Base-by-base conservation (phyloP, 2,329 filamentous ascomycete species). In the Curvularia verruculosa region DNA sequence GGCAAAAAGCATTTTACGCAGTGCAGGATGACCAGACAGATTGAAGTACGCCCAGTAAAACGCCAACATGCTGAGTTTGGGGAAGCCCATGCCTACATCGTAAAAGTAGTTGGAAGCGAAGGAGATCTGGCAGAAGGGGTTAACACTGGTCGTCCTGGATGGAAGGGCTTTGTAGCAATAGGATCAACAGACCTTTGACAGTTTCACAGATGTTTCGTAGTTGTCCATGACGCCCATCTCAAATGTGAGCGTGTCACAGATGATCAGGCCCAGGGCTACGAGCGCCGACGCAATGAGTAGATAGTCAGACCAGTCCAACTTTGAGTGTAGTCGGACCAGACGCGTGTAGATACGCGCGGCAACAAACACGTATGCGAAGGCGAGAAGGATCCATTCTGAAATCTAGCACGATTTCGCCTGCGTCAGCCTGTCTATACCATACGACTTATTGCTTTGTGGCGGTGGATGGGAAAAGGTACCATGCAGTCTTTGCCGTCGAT, bases 101-200 rank as follows among this genome's bases (percentile, higher is more conserved):
- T 68, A 68, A 55, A 68, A 68, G 50, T 68, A 68, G 48, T 68
- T 68, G 1, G 65, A 68, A 8, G 65, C 47, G 36, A 66, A 68
- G 1, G 63, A 68, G 46, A 68, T 68, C 65, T 68, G 15, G 3
- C 5, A 15, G 13, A 18, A 12, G 23, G 24, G 28, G 12, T 19
- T 26, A 5, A 18, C 1, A 18, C 28, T 44, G 36, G 28, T 18
- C 1, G 28, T 23, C 1, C n/a, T 5, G 19, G n/a, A 1, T 7
- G 12, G 18, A 28, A n/a, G n/a, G 10, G 7, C 24, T 2, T 8
- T 12, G 24, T 13, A 2, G 26, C 3, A 3, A 5, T 12, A 13
- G 15, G 19, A 3, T 26, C 12, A 3, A 52, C 54, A 6, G 23
- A 66, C 65, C 47, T 67, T 67, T 10, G 65, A 67, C 9, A 67